Evolutionary conservation across 2,329 filamentous ascomycete genomes (phyloP).

Genomic region (Tolypocladium inflatum): DNA sequence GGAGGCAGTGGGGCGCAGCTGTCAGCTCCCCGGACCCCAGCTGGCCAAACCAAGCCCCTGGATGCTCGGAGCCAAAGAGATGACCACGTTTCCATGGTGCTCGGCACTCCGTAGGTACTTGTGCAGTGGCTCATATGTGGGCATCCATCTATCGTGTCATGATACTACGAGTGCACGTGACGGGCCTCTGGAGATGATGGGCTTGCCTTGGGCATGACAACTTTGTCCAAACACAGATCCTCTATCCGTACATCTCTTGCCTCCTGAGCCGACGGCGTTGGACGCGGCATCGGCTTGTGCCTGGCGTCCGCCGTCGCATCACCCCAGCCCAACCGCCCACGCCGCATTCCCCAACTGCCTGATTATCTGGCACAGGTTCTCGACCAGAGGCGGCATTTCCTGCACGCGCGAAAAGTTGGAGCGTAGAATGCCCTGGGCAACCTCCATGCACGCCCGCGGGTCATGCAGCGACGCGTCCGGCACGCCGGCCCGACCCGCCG

Average conservation of each 20-base stretch:
- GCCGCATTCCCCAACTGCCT: constrained; percentile 48
- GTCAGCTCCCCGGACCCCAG: not conserved
- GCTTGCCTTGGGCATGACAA: not conserved
- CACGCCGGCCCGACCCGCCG: constrained; percentile 15
- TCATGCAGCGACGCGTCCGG: constrained; percentile 39
- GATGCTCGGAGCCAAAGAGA: not conserved
- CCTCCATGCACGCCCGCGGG: constrained; percentile 47
- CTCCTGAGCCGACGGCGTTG: not conserved
- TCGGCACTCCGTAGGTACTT: too few species aligned
- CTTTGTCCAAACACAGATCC: not conserved
- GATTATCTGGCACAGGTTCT: constrained; percentile 57
- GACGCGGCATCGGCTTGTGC: not conserved
- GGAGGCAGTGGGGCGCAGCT: not conserved
- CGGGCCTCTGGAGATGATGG: not conserved
- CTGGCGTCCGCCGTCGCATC: not conserved
- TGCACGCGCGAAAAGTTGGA: constrained; percentile 37
- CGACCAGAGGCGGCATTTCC: constrained; percentile 51
- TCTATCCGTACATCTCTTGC: not conserved
- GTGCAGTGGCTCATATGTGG: too few species aligned
- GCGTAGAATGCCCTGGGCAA: constrained; percentile 46
- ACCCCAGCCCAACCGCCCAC: constrained; percentile 24
- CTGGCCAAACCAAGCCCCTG: not conserved
- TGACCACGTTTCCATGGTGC: not conserved
- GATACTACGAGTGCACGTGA: not conserved
- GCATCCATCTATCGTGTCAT: too few species aligned